Evolutionary conservation across 2,329 filamentous ascomycete species (phyloP), one percentile per base, ranked within the genome.

Genomic region (Lachnellula occidentalis): DNA sequence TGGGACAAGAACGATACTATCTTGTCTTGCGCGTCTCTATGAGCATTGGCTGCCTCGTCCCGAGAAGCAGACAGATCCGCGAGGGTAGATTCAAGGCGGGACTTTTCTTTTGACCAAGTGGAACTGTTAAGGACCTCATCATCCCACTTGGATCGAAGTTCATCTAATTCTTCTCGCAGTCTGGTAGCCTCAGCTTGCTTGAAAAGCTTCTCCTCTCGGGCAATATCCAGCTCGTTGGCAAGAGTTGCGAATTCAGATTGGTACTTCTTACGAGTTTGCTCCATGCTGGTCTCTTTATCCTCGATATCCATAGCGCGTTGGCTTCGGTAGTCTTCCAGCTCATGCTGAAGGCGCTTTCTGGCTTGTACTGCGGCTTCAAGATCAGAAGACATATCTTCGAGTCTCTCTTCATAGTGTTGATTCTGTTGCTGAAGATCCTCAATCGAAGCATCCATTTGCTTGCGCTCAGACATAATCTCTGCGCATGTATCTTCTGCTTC

Each of bases 41-140:
- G 94, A 0, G 94, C 92, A 64, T 85, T 86, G 49, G 91, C 87
- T 9, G 94, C 92, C 71, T 99, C 94, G 61, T 99, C 92, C 2
- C 92, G 85, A n/a, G 91, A 95, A 48, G 89, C 86, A 11, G 88
- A 87, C 34, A 97, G 82, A 69, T 96, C 91, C 49, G 92, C 85
- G 52, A 99, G 78, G 5, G 91, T 95, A 57, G 91, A 84, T 70
- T 97, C 92, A 41, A 99, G 79, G 15, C 92, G 86, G 15, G 90
- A 82, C 77, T 97, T 97, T 74, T 99, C 92, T 75, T 99, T 99
- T 12, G 92, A 92, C 92, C 94, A 97, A 0, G 92, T 96, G 15
- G 91, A 95, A 72, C 90, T 95, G 74, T 97, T 97, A 64, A 97
- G 82, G 11, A 97, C 90, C 73, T 99, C 92, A 65, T 97, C 90